Evolutionary conservation across 1,139 yeast genomes (phyloP), one percentile per base, ranked within the genome.

Genomic region (Scheffersomyces cryptocercus): DNA sequence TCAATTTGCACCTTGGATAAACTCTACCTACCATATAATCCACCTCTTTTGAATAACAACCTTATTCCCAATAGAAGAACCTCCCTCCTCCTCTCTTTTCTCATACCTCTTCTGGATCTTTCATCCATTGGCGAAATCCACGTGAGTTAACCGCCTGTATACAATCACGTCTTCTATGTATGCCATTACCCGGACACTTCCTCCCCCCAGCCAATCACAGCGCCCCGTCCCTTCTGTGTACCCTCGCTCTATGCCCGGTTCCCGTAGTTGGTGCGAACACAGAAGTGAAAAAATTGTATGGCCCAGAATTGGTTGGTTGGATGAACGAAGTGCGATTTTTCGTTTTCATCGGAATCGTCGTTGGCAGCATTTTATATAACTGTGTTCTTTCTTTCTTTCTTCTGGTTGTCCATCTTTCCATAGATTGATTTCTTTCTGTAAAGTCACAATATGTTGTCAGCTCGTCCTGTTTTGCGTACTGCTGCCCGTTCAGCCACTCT

Each of bases 401-500:
- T 37, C 34, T 48, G 46, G 39, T 42, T 45, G 38, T 44, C 41
- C 44, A 48, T 47, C 46, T 47, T 47, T 20, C 26, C 26, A 20
- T 20, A 20, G 26, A 20, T 20, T 20, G 26, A 20, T 20, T 20
- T 20, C 26, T 20, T 20, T 41, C 45, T 43, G 41, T 46, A 31
- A 43, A 41, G 47, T 37, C 44, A 43, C 45, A 46, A 43, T 52
- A 85, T 85, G 91, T 85, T 85, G 80, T 82, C 90, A 68, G 81
- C 83, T 68, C 88, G 91, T 81, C 81, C 88, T 72, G 82, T 82
- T 75, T 77, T 84, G 73, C 87, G 90, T 78, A 79, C 86, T 68
- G 88, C 88, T 70, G 81, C 85, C 67, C 84, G 88, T 77, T 78
- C 88, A 65, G 83, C 83, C 67, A 77, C 82, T 68, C 81, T 83